phyloP scores from a whole-genome alignment of 257 asterid species.

The Solanum megistacrolobum region DNA sequence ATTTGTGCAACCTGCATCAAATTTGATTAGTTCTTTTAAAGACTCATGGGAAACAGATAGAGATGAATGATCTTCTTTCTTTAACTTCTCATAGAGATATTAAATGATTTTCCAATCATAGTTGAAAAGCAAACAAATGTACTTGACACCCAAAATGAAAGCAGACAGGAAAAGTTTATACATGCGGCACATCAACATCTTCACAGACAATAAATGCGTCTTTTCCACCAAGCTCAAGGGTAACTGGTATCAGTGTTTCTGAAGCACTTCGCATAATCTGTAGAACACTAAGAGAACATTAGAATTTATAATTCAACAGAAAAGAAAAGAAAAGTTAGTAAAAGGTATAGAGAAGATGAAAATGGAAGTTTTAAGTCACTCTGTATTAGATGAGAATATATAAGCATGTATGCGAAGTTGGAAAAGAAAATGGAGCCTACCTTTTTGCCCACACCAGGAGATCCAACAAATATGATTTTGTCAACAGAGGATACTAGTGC shows the following conservation, averaged over 20 bases:
- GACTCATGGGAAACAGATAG: background rate
- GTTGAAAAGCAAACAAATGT: background rate
- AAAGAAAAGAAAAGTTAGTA: background rate
- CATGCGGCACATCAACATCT: constrained; percentile 84
- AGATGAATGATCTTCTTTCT: background rate
- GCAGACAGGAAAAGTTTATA: constrained; percentile 25
- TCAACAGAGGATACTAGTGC: constrained; percentile 89
- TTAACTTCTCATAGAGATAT: background rate
- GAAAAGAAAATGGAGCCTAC: constrained; percentile 19
- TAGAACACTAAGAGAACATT: constrained; percentile 4
- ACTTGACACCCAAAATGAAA: background rate
- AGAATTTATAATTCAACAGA: background rate
- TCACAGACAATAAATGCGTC: constrained; percentile 97
- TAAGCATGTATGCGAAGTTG: too few relatives aligned
- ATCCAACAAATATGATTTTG: constrained; percentile 93
- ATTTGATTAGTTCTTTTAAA: background rate
- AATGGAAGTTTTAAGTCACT: background rate
- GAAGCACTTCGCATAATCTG: constrained; percentile 95
- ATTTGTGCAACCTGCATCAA: constrained; percentile 83
- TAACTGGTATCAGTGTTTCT: constrained; percentile 79
- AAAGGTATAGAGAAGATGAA: background rate
- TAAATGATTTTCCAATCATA: background rate
- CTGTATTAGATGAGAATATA: background rate
- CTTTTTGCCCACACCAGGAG: constrained; percentile 96
- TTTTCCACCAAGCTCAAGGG: constrained; percentile 98